Evolutionary conservation across 2,329 filamentous ascomycete species (phyloP), one percentile per base, ranked within the genome.

Genomic region (Talaromyces sp.): DNA sequence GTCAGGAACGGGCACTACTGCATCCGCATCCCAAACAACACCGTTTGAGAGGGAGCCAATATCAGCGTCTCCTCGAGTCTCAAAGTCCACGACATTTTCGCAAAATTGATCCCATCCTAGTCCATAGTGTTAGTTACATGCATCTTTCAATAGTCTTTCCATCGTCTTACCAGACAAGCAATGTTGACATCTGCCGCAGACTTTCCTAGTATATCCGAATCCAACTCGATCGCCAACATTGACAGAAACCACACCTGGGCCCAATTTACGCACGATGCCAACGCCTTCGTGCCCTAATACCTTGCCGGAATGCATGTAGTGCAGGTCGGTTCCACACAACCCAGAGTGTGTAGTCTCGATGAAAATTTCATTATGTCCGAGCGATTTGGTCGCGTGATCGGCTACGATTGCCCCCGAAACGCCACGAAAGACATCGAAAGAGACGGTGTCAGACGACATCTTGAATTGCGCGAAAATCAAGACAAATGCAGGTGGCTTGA

Each of bases 241-340:
- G 54, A 85, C 69, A 16, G 74, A 67, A 37, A 73, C 76, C 65
- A 80, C 80, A 21, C 70, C 71, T 12, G 80, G 79, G 6, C 83
- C 83, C 31, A 80, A 65, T 25, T 76, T 74, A 63, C 82, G 77
- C 58, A 86, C 76, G 7, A 83, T 68, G 56, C 83, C 83, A 35
- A 81, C 79, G 61, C 83, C 83, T 68, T 85, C 83, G 72, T 85
- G 83, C 54, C 83, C 83, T 33, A 85, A 77, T 1, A 61, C 73
- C 40, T 69, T 68, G 28, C 67, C 62, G 6, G 68, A 65, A 21
- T 66, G 63, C 52, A 71, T 44, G 54, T 33, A 70, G 60, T 70
- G 69, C 61, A 71, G 65, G 31, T 71, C 69, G 11, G 69, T 71
- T 25, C 68, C 67, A 40, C 70, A 71, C 2, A 71, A 66, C n/a